These are phyloP conservation scores for Apophysomyces sp. DNA, from an alignment of 371 early-diverging fungal genomes.

Conservation along the genomic window DNA sequence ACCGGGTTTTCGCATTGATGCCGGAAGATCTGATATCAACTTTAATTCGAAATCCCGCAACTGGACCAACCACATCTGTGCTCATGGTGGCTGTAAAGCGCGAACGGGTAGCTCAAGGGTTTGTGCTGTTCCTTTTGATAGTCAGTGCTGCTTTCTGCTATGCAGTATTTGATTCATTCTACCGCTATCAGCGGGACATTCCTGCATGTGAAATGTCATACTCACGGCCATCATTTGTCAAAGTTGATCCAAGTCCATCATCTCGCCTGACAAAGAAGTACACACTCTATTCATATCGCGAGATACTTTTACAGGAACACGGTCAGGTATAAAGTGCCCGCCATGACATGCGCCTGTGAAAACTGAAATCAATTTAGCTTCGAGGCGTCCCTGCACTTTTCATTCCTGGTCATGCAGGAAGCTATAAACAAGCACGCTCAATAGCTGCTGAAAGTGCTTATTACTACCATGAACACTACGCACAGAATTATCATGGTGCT, in stretches of 20 bases:
- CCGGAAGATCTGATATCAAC: too few species aligned
- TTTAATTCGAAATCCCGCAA: too few species aligned
- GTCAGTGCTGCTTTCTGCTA: background rate
- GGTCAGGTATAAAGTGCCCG: constrained; percentile 14
- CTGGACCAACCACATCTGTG: too few species aligned
- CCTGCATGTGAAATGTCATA: constrained; percentile 79
- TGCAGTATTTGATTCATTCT: constrained; percentile 39
- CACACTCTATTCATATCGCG: constrained; percentile 72
- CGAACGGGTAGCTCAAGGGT: background rate
- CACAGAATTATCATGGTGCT: constrained; percentile 10
- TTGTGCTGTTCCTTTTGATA: background rate
- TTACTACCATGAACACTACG: constrained; percentile 36
- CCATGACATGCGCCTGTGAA: background rate
- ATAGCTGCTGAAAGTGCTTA: constrained; percentile 68
- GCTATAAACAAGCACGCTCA: constrained; percentile 84
- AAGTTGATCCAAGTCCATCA: constrained; percentile 45
- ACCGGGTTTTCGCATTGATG: too few species aligned
- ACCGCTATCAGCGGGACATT: constrained; percentile 56
- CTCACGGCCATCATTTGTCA: constrained; percentile 72
- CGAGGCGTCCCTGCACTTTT: constrained; percentile 83
- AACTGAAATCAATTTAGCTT: constrained; percentile 11
- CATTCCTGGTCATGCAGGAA: constrained; percentile 93
- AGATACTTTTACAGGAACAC: constrained; percentile 49
- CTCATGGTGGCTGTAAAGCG: background rate
- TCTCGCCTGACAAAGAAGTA: constrained; percentile 69